A percentile compares a stretch with the other conserved stretches of the same genome.
These are phyloP conservation scores for Tricladium varicosporioides DNA, from an alignment of 2,329 filamentous ascomycete species.

Conservation along the genomic window DNA sequence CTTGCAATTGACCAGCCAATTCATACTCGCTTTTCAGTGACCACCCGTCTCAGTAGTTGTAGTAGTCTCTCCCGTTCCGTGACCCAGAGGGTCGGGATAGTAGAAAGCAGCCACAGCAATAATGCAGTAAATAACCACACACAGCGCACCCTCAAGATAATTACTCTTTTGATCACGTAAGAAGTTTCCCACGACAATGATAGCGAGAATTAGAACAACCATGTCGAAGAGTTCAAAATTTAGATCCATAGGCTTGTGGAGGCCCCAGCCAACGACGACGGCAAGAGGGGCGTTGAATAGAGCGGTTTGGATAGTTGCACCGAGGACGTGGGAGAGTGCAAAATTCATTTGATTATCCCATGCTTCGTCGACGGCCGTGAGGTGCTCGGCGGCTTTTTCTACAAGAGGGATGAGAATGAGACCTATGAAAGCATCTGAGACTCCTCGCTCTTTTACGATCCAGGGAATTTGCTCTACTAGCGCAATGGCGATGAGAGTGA, in stretches of 20 bases:
- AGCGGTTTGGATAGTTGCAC: slow-evolving; percentile 84
- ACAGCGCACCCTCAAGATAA: slow-evolving; percentile 82
- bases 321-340: slow-evolving; percentile 80
- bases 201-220: slow-evolving; percentile 75
- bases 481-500: slow-evolving; percentile 71
- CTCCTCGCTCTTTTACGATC: slow-evolving; percentile 50
- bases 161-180: slow-evolving; percentile 85
- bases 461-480: slow-evolving; percentile 70
- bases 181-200: slow-evolving; percentile 85
- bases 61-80: too few species aligned
- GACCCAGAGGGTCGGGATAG: slow-evolving; percentile 45
- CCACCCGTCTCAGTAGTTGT: too few species aligned
- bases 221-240: slow-evolving; percentile 89
- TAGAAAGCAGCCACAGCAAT: slow-evolving; percentile 59
- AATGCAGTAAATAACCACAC: slow-evolving; percentile 64
- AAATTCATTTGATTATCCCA: slow-evolving; percentile 83
- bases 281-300: slow-evolving; percentile 83
- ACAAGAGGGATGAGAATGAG: slow-evolving; percentile 79
- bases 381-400: slow-evolving; percentile 82
- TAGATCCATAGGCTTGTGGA: slow-evolving; percentile 68
- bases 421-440: slow-evolving; percentile 61
- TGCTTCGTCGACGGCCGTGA: slow-evolving; percentile 82
- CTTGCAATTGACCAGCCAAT: too few species aligned
- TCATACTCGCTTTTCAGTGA: too few species aligned
- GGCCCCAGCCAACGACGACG: slow-evolving; percentile 80